Evolutionary conservation across 2,329 filamentous ascomycete genomes (phyloP).

Genomic region (Epichloe typhina): DNA sequence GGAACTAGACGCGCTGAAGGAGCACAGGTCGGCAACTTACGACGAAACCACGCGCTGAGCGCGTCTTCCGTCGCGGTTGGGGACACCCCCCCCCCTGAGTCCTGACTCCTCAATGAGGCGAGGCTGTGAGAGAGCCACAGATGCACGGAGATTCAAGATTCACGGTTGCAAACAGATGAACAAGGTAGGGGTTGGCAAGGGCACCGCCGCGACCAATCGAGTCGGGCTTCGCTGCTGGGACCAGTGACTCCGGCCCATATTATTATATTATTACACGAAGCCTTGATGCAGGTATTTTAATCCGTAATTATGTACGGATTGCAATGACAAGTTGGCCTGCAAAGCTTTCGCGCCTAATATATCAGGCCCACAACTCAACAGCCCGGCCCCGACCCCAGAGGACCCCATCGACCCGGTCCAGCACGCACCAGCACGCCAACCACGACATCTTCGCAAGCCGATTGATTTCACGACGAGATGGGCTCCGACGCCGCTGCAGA

Average conservation of each 20-base stretch:
- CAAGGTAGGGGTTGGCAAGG: not conserved
- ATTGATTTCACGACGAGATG: constrained; percentile 23
- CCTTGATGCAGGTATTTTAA: no score
- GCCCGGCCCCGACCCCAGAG: constrained; percentile 14
- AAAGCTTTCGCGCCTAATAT: constrained; percentile 10
- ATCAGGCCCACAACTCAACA: constrained; percentile 12
- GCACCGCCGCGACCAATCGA: not conserved
- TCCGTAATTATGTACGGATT: no score
- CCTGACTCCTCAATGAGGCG: no score
- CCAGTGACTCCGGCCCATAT: not conserved
- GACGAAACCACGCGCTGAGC: not conserved
- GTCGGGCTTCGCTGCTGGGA: not conserved
- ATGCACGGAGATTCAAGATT: no score
- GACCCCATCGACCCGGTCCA: constrained; percentile 14
- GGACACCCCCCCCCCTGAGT: not conserved
- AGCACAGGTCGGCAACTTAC: not conserved
- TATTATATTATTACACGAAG: no score
- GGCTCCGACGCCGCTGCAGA: constrained; percentile 23
- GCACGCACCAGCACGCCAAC: constrained; percentile 7
- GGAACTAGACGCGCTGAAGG: not conserved
- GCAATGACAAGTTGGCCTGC: no score
- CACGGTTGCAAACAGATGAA: no score
- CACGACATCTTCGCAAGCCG: constrained; percentile 17
- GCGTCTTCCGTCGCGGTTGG: not conserved
- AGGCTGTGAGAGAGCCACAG: no score